These are phyloP conservation scores for Fomitopsis pinicola DNA, from an alignment of 1,284 basidiomycete genomes.

Conservation along the genomic window DNA sequence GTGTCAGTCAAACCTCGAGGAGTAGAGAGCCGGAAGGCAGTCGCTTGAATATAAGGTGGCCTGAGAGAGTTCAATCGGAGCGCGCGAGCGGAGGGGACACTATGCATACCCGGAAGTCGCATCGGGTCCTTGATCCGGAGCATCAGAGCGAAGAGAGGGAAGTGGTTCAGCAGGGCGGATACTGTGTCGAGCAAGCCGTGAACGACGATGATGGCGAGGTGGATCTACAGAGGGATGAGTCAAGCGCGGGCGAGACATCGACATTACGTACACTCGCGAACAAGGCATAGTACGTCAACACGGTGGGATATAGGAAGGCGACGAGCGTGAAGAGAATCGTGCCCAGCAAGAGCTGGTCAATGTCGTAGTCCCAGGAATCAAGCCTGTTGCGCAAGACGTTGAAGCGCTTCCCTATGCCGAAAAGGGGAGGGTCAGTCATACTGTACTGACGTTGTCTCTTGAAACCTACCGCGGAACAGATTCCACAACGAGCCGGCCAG, in stretches of 20 bases:
- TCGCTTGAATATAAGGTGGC: slow-evolving; percentile 9
- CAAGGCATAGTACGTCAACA: slow-evolving; percentile 79
- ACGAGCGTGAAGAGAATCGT: slow-evolving; percentile 93
- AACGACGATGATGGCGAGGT: slow-evolving; percentile 52
- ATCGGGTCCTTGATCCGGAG: slow-evolving; percentile 83
- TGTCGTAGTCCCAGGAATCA: slow-evolving; percentile 88
- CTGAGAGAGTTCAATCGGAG: background rate
- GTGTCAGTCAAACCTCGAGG: slow-evolving; percentile 12
- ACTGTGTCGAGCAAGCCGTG: slow-evolving; percentile 62
- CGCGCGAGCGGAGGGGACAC: background rate
- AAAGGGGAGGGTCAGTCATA: slow-evolving; percentile 1
- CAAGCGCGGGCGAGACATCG: background rate
- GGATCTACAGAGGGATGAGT: slow-evolving; percentile 40
- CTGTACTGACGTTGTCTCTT: background rate
- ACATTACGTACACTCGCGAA: slow-evolving; percentile 66
- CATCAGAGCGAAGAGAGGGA: slow-evolving; percentile 88
- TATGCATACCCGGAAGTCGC: slow-evolving; percentile 71
- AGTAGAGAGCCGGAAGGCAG: slow-evolving; percentile 7
- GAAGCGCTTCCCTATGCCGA: slow-evolving; percentile 70
- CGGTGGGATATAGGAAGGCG: slow-evolving; percentile 88
- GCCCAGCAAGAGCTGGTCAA: slow-evolving; percentile 92
- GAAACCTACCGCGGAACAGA: slow-evolving; percentile 82
- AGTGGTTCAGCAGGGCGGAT: slow-evolving; percentile 81
- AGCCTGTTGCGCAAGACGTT: slow-evolving; percentile 81
- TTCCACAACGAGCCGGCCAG: slow-evolving; percentile 79